Evolutionary conservation across 164 flowering plant species (phyloP).

Genomic region (Euptelea pleiosperma): DNA sequence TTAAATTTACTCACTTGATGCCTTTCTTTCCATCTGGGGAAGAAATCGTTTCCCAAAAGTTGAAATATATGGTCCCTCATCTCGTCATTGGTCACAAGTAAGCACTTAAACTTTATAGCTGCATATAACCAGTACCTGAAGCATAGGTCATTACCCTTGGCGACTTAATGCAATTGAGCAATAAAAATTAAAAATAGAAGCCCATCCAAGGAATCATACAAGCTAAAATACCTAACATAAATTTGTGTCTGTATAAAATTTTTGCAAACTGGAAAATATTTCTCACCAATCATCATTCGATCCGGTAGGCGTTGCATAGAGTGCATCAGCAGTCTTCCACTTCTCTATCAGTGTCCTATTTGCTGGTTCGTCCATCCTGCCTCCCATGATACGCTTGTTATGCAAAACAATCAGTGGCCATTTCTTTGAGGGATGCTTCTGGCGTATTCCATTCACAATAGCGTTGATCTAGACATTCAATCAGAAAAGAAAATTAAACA

Average conservation of each 20-base stretch:
- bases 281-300: slow-evolving; percentile 96
- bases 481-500: not conserved
- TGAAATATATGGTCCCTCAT: slow-evolving; percentile 93
- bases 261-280: slow-evolving; percentile 3
- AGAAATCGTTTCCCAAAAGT: slow-evolving; percentile 81
- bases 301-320: slow-evolving; percentile 92
- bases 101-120: slow-evolving; percentile 84
- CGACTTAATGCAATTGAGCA: slow-evolving; percentile 9
- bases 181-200: slow-evolving; percentile 2
- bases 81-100: slow-evolving; percentile 86
- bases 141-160: slow-evolving; percentile 29
- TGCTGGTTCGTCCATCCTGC: slow-evolving; percentile 51
- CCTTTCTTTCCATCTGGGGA: slow-evolving; percentile 96
- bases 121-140: slow-evolving; percentile 99
- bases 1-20: slow-evolving; percentile 67
- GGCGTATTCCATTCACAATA: slow-evolving; percentile 75
- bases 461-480: slow-evolving; percentile 53
- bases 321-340: slow-evolving; percentile 84
- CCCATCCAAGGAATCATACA: not conserved
- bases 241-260: not conserved
- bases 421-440: slow-evolving; percentile 71
- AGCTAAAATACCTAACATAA: not conserved
- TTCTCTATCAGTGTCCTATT: slow-evolving; percentile 58
- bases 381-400: slow-evolving; percentile 62
- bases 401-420: slow-evolving; percentile 88